Percentiles rank a stretch among this genome's conserved stretches.
phyloP scores from a whole-genome alignment of 345 rosid species.

The Turnera subulata region DNA sequence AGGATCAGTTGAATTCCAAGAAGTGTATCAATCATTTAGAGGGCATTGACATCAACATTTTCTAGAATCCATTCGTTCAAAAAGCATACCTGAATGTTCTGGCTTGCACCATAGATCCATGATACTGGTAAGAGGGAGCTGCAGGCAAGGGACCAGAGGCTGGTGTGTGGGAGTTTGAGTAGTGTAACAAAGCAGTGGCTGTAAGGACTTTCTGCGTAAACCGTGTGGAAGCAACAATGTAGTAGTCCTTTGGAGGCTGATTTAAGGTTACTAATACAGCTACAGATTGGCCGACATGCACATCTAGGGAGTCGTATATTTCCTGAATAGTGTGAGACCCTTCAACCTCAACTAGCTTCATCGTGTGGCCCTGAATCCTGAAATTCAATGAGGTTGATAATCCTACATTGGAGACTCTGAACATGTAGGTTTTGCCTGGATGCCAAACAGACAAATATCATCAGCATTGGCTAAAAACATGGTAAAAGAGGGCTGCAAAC shows the following conservation, averaged over 20 bases:
- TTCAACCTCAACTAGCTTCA: slow-evolving; percentile 89
- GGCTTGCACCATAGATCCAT: slow-evolving; percentile 87
- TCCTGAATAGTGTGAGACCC: slow-evolving; percentile 79
- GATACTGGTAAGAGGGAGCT: slow-evolving; percentile 41
- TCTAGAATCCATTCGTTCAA: too few relatives aligned
- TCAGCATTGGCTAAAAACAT: not conserved
- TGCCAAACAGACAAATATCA: not conserved
- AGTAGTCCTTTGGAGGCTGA: slow-evolving; percentile 75
- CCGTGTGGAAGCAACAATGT: slow-evolving; percentile 70
- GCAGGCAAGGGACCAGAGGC: slow-evolving; percentile 66
- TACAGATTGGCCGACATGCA: slow-evolving; percentile 87
- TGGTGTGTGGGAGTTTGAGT: slow-evolving; percentile 50
- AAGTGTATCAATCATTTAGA: too few relatives aligned
- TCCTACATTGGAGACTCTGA: slow-evolving; percentile 86
- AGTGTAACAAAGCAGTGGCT: slow-evolving; percentile 58
- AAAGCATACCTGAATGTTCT: slow-evolving; percentile 58
- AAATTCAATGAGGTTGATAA: slow-evolving; percentile 62
- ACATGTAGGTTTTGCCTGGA: slow-evolving; percentile 83
- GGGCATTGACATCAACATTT: too few relatives aligned
- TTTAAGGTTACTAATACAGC: slow-evolving; percentile 65
- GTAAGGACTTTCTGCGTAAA: slow-evolving; percentile 41
- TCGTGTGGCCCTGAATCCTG: slow-evolving; percentile 73
- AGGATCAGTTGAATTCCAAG: not conserved
- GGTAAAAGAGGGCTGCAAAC: not conserved
- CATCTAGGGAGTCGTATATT: slow-evolving; percentile 71